Conservation (phyloP, 805 yeast species). For the Clavispora asparagi region DNA sequence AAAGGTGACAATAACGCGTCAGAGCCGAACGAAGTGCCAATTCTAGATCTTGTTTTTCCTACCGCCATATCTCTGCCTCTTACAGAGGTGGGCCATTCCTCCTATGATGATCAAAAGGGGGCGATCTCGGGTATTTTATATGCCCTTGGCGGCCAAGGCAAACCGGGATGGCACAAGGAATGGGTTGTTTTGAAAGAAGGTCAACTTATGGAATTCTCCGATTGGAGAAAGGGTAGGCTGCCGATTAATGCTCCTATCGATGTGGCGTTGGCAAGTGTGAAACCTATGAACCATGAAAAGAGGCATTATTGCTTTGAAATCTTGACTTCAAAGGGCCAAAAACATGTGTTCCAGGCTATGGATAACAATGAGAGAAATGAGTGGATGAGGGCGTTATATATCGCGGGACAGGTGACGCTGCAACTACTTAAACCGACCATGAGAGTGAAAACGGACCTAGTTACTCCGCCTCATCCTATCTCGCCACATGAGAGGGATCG, state of each 20-base stretch:
- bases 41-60: constrained; percentile 27
- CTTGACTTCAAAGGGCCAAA: constrained; percentile 59
- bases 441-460: constrained; percentile 2
- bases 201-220: constrained; percentile 61
- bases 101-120: constrained; percentile 21
- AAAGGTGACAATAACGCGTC: neutral
- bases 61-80: constrained; percentile 1
- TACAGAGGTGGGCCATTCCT: neutral
- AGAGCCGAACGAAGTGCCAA: constrained; percentile 1
- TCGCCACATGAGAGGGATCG: constrained; percentile 9
- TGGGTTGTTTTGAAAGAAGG: constrained; percentile 79
- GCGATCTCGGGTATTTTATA: constrained; percentile 48
- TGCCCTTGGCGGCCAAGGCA: constrained; percentile 54
- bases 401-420: constrained; percentile 47
- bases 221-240: constrained; percentile 69
- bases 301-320: constrained; percentile 67
- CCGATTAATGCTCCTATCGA: constrained; percentile 66
- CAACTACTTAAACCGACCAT: constrained; percentile 3
- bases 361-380: constrained; percentile 58
- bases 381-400: constrained; percentile 63
- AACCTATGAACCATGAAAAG: constrained; percentile 41
- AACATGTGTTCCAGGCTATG: constrained; percentile 71
- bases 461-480: neutral
- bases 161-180: constrained; percentile 80
- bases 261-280: constrained; percentile 61